phyloP scores from a whole-genome alignment of 192 early-diverging fungal species.

The Coemansia guatemalensis region DNA sequence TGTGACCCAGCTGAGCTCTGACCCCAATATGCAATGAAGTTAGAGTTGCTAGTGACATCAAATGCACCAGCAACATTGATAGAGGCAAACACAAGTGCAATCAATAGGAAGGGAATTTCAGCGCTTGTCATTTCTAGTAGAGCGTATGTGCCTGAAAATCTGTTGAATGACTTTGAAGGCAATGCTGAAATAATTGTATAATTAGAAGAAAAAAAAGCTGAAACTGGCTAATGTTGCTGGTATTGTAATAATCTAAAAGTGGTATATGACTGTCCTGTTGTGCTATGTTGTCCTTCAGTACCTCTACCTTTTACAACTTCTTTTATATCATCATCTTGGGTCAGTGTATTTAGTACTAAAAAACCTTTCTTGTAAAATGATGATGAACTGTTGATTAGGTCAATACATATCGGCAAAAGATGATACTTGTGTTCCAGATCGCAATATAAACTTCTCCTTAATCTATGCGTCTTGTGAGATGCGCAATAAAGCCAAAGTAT shows the following conservation, averaged over 20 bases:
- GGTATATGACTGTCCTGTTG: too few relatives aligned
- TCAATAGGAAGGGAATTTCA: not conserved
- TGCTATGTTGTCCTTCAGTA: too few relatives aligned
- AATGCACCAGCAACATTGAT: constrained; percentile 9
- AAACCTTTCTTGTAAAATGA: not conserved
- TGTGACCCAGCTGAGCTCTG: constrained; percentile 52
- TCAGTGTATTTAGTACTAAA: not conserved
- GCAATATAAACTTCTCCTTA: constrained; percentile 1
- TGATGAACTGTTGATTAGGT: not conserved
- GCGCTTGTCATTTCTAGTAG: too few relatives aligned
- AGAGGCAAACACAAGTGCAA: not conserved
- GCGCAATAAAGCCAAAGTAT: constrained; percentile 10
- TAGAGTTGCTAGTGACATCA: constrained; percentile 33
- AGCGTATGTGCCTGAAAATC: not conserved
- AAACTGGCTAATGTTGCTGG: too few relatives aligned
- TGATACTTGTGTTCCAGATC: not conserved
- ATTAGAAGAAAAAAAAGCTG: too few relatives aligned
- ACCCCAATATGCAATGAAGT: constrained; percentile 53
- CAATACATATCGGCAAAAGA: not conserved
- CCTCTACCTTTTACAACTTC: too few relatives aligned
- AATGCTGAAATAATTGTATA: too few relatives aligned
- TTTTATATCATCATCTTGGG: not conserved
- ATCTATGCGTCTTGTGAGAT: constrained; percentile 15
- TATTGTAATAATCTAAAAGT: too few relatives aligned
- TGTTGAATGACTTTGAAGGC: too few relatives aligned